Base-by-base conservation (phyloP, 768 basidiomycete species). In the Mrakia hoshinonis region DNA sequence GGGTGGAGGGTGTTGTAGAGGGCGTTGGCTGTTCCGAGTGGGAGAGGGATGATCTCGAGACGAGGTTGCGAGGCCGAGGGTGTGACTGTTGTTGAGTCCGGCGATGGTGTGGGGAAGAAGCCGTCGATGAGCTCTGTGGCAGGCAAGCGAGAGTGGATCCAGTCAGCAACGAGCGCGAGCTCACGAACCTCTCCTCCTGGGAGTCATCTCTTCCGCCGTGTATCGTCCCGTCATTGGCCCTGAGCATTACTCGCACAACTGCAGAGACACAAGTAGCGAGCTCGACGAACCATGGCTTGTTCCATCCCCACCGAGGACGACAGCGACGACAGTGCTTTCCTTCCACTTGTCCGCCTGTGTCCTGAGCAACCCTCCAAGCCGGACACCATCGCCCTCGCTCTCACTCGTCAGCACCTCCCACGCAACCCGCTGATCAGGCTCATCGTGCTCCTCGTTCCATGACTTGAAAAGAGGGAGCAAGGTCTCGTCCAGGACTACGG, bases 11-110 rank as follows among this genome's bases (percentile, higher is more conserved):
- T 87, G 7, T 85, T 83, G 79, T 89, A 93, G 43, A 96, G 83
- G 0, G 95, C 95, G 78, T 98, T 97, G 52, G 92, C 93, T n/a
- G 92, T 95, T 31, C 92, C 92, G 63, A 85, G 85, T 4, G 92
- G 91, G 2, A 74, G 39, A 54, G 90, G 81, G 62, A 81, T 60
- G 84, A 83, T 22, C 81, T 85, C 73, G 87, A 81, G 43, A 76
- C 76, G 68, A 87, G 74, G 47, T n/a, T 22, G 22, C 22, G 10
- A 13, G 34, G 43, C 61, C 76, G 61, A 20, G 49, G 54, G 24
- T 5, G 60, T 36, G 18, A 22, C 54, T 10, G n/a, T n/a, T n/a
- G n/a, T n/a, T n/a, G n/a, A n/a, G n/a, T n/a, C n/a, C n/a, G n/a
- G n/a, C n/a, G 18, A 3, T 36, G 54, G 31, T 34, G 20, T 11